These are phyloP conservation scores for Orbilia brochopaga DNA, from an alignment of 2,329 filamentous ascomycete genomes.

Conservation along the genomic window DNA sequence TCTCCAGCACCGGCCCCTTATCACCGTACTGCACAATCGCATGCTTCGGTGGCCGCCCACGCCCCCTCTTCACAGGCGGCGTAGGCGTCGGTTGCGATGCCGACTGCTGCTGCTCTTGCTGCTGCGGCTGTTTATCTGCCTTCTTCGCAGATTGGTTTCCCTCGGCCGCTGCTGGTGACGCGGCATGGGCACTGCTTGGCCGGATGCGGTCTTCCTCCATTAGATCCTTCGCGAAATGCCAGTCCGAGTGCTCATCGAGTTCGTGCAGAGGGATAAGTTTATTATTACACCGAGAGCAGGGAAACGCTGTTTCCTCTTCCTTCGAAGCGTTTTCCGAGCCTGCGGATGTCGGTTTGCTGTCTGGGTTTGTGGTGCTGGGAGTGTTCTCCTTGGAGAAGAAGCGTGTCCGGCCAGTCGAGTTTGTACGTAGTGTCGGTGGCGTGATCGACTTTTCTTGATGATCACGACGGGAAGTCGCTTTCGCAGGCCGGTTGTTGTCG, in stretches of 20 bases:
- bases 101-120: constrained; percentile 55
- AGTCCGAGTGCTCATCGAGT: constrained; percentile 81
- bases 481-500: constrained; percentile 6
- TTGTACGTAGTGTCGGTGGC: constrained; percentile 38
- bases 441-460: constrained; percentile 14
- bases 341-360: constrained; percentile 55
- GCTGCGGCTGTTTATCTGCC: constrained; percentile 56
- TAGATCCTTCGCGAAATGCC: constrained; percentile 90
- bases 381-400: constrained; percentile 48
- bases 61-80: constrained; percentile 44
- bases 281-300: constrained; percentile 59
- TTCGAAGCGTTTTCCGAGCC: constrained; percentile 60
- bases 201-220: constrained; percentile 67
- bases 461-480: neutral
- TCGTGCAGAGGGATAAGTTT: constrained; percentile 62
- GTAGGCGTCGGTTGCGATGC: constrained; percentile 51
- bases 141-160: constrained; percentile 56
- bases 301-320: constrained; percentile 67
- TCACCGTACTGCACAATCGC: constrained; percentile 29
- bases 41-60: constrained; percentile 51
- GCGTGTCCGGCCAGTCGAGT: constrained; percentile 28
- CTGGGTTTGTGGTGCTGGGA: constrained; percentile 41
- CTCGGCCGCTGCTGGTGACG: constrained; percentile 54
- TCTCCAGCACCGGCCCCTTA: constrained; percentile 60
- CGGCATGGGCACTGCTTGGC: constrained; percentile 57